These are phyloP conservation scores for Tylopilus felleus DNA, from an alignment of 768 basidiomycete genomes.

Conservation along the genomic window DNA sequence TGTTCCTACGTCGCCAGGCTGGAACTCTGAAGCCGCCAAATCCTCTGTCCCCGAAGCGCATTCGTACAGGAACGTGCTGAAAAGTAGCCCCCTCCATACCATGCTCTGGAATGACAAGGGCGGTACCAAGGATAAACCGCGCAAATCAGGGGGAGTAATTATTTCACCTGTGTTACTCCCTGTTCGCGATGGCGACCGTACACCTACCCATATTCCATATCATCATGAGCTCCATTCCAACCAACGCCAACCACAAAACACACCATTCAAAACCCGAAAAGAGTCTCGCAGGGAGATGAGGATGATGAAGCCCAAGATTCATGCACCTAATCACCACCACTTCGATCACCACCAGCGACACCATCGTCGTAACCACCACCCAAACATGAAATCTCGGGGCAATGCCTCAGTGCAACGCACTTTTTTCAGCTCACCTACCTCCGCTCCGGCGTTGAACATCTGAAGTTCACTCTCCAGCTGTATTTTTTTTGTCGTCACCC, in stretches of 20 bases:
- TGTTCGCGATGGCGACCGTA: conserved; percentile 53
- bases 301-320: conserved; percentile 58
- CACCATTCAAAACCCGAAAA: conserved; percentile 53
- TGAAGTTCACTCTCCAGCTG: conserved; percentile 18
- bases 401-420: conserved; percentile 52
- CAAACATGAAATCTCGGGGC: conserved; percentile 60
- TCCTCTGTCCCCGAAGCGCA: conserved; percentile 17
- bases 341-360: conserved; percentile 47
- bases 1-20: conserved; percentile 27
- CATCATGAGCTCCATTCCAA: conserved; percentile 35
- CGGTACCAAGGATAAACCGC: conserved; percentile 16
- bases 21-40: conserved; percentile 26
- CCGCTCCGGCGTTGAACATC: conserved; percentile 28
- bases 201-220: conserved; percentile 42
- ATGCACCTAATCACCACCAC: conserved; percentile 35
- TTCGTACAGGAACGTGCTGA: conserved; percentile 43
- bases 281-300: conserved; percentile 68
- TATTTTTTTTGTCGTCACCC: conserved; percentile 19
- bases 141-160: conserved; percentile 34
- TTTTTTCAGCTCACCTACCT: conserved; percentile 36
- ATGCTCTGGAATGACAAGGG: conserved; percentile 49
- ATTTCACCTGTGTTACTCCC: conserved; percentile 54
- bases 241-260: conserved; percentile 36
- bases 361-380: conserved; percentile 55
- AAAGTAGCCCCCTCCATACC: conserved; percentile 51